Base-by-base conservation (phyloP, 129 eudicot genomes). In the Sambucus nigra region DNA sequence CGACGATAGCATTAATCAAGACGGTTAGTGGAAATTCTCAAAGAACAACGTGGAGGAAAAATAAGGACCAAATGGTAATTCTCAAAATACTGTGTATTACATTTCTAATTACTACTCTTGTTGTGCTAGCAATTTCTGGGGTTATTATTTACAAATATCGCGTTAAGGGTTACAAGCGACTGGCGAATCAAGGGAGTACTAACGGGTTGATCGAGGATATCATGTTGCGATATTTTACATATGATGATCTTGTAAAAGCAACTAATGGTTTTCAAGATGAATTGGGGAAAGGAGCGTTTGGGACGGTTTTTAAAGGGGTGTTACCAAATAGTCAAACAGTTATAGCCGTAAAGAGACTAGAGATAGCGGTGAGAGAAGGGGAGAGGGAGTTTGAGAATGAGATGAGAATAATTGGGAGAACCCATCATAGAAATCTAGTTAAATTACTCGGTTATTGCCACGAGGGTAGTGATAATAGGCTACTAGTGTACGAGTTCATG, bases 401-500 rank as follows among this genome's bases (percentile, higher is more conserved):
- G 22, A 9, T 56, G 28, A 46, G 24, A 5, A 22, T 42, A 0
- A 55, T 66, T 0, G 71, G 71, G 25, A 56, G 38, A 15, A 66
- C 58, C 8, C 42, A 56, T 33, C 64, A 66, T 11, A 11, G 39
- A 1, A 66, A 66, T 10, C 49, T 66, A 15, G 71, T 56, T 10
- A 29, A 33, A 17, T 29, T 55, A 28, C 64, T 66, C 6, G 71
- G 71, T 9, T 66, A 46, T 41, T 46, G 64, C 33, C 27, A 17
- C 11, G 56, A 55, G 7, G 64, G 64, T n/a, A 1, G 50, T 3
- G n/a, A n/a, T n/a, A 23, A 66, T 3, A 22, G 63, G 52, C 53
- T 64, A 15, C 25, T 55, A 15, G 64, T 66, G 11, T 66, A 54
- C 17, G 56, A 52, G 18, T 64, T 52, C 61, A 64, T 64, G 61